These are phyloP conservation scores for Sporothrix euskadiensis DNA, from an alignment of 2,329 filamentous ascomycete genomes.

Conservation along the genomic window DNA sequence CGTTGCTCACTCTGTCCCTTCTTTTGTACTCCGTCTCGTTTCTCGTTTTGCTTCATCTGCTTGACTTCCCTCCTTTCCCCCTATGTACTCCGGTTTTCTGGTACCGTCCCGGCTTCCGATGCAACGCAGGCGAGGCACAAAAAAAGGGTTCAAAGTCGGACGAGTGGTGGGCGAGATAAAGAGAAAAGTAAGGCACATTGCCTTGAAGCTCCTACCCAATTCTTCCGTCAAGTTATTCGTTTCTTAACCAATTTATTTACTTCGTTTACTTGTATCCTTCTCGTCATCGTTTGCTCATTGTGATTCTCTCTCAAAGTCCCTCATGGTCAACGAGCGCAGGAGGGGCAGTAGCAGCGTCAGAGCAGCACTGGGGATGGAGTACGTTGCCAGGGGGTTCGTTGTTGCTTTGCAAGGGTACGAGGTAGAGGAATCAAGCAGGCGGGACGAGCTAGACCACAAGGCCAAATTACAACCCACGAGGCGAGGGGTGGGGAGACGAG, in stretches of 20 bases:
- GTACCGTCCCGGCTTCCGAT: slow-evolving; percentile 1
- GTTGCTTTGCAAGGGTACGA: not conserved
- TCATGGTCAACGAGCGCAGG: not conserved
- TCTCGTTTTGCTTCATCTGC: not conserved
- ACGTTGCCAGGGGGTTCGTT: not conserved
- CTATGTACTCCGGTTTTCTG: not conserved
- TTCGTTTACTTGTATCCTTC: not conserved
- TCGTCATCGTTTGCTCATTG: not conserved
- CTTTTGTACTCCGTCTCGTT: not conserved
- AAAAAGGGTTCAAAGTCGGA: not conserved
- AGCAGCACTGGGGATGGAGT: slow-evolving; percentile 13
- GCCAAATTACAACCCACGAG: not conserved
- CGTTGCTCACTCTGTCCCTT: not conserved
- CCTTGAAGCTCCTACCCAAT: not conserved
- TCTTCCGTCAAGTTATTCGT: not conserved
- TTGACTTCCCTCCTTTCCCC: not conserved
- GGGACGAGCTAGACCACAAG: not conserved
- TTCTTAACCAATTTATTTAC: not conserved
- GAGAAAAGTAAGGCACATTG: not conserved
- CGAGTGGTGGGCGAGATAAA: not conserved
- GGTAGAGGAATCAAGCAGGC: not conserved
- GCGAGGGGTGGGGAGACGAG: not conserved
- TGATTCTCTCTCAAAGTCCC: not conserved
- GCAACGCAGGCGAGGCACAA: not conserved
- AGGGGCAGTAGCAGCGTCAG: not conserved